These are phyloP conservation scores for Isatis lusitanica DNA, from an alignment of 441 rosid genomes.

Conservation along the genomic window DNA sequence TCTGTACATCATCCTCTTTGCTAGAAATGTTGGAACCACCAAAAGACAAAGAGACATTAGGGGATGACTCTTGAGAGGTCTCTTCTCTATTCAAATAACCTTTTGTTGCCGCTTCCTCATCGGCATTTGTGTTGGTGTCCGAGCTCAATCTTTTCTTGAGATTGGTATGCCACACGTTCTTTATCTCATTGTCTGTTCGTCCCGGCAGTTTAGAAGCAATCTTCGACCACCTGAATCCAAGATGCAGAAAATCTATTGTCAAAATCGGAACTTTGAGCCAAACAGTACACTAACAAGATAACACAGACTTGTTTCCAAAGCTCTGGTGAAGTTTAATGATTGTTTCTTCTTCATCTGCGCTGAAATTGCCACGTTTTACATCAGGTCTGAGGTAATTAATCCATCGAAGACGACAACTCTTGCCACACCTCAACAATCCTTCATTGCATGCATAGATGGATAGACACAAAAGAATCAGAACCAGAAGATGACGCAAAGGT, in stretches of 20 bases:
- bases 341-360: conserved; percentile 52
- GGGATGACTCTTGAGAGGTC: conserved; percentile 19
- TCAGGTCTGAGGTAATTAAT: conserved; percentile 65
- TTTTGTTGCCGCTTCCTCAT: conserved; percentile 29
- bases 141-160: conserved; percentile 46
- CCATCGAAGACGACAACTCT: conserved; percentile 69
- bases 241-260: background rate
- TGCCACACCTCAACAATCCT: conserved; percentile 67
- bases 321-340: conserved; percentile 46
- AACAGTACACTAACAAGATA: background rate
- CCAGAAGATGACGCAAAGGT: background rate
- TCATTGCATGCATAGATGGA: conserved; percentile 26
- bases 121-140: conserved; percentile 33
- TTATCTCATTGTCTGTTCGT: conserved; percentile 66
- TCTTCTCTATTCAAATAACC: conserved; percentile 25
- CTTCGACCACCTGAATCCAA: conserved; percentile 49
- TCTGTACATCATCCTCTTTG: conserved; percentile 12
- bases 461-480: background rate
- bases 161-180: conserved; percentile 62
- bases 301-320: conserved; percentile 55
- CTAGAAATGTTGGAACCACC: conserved; percentile 31
- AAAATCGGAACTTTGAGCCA: background rate
- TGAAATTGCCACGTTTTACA: conserved; percentile 60
- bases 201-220: conserved; percentile 52
- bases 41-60: conserved; percentile 41